phyloP scores from a whole-genome alignment of 2,329 filamentous ascomycete genomes.

The Scedosporium aurantiacum region DNA sequence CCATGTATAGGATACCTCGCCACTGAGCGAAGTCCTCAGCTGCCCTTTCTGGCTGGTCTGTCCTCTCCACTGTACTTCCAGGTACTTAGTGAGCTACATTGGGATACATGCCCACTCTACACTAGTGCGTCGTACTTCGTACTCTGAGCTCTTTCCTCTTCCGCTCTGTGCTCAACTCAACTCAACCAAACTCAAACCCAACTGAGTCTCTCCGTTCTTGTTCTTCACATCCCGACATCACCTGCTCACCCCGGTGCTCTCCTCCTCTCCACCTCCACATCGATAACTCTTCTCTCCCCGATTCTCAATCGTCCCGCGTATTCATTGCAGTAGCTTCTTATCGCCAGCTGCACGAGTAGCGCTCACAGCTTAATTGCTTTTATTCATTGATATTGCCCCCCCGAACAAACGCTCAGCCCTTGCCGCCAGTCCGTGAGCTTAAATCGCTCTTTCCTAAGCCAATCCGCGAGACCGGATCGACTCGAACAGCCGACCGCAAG shows the following conservation, averaged over 20 bases:
- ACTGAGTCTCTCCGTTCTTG: background rate
- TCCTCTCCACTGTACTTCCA: no score
- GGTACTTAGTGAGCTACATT: no score
- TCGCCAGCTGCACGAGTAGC: background rate
- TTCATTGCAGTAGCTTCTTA: background rate
- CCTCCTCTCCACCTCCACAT: background rate
- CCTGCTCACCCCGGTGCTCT: background rate
- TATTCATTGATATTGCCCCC: background rate
- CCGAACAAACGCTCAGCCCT: background rate
- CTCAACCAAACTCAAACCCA: background rate
- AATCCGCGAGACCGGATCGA: background rate
- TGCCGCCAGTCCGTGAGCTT: background rate
- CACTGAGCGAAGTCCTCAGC: no score
- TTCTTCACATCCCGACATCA: background rate
- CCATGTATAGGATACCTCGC: no score
- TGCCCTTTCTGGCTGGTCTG: no score
- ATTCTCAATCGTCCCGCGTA: background rate
- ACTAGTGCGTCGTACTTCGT: no score
- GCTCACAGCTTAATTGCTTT: background rate
- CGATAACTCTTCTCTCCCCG: background rate
- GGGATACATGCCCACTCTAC: no score
- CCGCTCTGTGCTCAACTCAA: background rate
- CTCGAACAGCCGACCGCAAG: background rate
- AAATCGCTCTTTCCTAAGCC: background rate
- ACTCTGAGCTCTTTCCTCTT: no score